Evolutionary conservation across 176 grass and related monocot genomes (phyloP), one percentile per base, ranked within the genome.

Genomic region (Oryza australiensis): DNA sequence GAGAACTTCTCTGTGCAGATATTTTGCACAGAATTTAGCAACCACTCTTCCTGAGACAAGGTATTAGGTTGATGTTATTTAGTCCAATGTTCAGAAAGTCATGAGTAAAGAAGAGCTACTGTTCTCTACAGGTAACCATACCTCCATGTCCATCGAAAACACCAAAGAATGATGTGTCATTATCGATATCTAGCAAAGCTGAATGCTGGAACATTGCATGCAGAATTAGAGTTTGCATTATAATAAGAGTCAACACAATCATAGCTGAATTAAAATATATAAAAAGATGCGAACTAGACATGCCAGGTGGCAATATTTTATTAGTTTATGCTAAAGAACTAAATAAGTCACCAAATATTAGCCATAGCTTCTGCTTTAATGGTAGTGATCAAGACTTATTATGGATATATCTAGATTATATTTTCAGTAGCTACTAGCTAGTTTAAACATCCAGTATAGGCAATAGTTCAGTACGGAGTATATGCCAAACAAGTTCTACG

Each of bases 71-170:
- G 34, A 62, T 34, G 55, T 40, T 57, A 29, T 68, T 70, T 41
- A 40, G 40, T 72, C 79, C 20, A 12, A 85, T 77, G 41, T 24
- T 14, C 37, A 72, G 41, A 75, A 57, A 9, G 74, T 22, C 32
- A 68, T 80, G 27, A 7, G 79, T 29, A 70, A 46, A 38, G 12
- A 73, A 86, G 75, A 72, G 20, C 38, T 2, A 16, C 1, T 64
- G 9, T 24, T 72, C 26, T 71, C 77, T 64, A 9, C 42, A 76
- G 53, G 15, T 70, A 66, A 72, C 12, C 14, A 81, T 86, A 98
- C 95, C 95, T 89, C 95, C 95, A 86, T 97, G 95, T 76, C 95
- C 95, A 87, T 97, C 92, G 66, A 89, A 97, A 87, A 97, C 95
- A 22, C 92, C 95, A 83, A 97, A 98, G 86, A 98, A 91, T 43